A percentile compares a stretch with the other conserved stretches of the same genome.
These are phyloP conservation scores for Talaromyces sp. DNA, from an alignment of 2,329 filamentous ascomycete species.

Conservation along the genomic window DNA sequence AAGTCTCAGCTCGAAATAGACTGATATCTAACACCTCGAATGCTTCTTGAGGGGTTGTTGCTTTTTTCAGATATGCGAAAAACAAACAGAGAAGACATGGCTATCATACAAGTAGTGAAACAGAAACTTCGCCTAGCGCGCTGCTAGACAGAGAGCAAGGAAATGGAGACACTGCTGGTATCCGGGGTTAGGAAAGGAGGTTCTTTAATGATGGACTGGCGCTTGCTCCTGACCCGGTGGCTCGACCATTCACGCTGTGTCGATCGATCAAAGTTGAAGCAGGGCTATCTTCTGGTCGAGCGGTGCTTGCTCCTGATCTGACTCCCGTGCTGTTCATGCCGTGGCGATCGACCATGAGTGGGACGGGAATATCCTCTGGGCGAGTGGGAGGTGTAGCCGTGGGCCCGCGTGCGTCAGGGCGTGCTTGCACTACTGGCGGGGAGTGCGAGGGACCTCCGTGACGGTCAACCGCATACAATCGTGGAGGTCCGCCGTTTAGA, in stretches of 20 bases:
- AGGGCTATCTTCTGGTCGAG: slow-evolving; percentile 33
- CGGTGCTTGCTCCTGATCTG: slow-evolving; percentile 63
- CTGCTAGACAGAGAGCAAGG: neutral
- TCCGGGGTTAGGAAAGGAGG: slow-evolving; percentile 62
- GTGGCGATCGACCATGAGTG: slow-evolving; percentile 30
- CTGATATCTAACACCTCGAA: too few species aligned
- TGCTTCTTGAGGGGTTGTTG: too few species aligned
- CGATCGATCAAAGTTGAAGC: slow-evolving; percentile 28
- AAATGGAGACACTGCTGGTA: neutral
- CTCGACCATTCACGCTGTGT: slow-evolving; percentile 32
- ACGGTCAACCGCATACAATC: slow-evolving; percentile 44
- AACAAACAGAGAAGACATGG: slow-evolving; percentile 11
- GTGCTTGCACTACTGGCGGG: slow-evolving; percentile 38
- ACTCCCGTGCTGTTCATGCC: slow-evolving; percentile 31
- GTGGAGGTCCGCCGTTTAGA: slow-evolving; percentile 39
- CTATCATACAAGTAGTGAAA: slow-evolving; percentile 9
- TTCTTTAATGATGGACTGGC: slow-evolving; percentile 77
- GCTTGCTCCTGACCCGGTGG: slow-evolving; percentile 62
- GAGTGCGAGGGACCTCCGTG: slow-evolving; percentile 38
- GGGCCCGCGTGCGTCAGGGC: slow-evolving; percentile 38
- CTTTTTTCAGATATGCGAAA: slow-evolving; percentile 5
- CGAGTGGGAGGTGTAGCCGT: slow-evolving; percentile 36
- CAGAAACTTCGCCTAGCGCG: neutral
- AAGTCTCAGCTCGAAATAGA: too few species aligned
- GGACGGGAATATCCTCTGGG: slow-evolving; percentile 33